Base-by-base conservation (phyloP, 2,329 filamentous ascomycete species). In the Aspergillus sp. region DNA sequence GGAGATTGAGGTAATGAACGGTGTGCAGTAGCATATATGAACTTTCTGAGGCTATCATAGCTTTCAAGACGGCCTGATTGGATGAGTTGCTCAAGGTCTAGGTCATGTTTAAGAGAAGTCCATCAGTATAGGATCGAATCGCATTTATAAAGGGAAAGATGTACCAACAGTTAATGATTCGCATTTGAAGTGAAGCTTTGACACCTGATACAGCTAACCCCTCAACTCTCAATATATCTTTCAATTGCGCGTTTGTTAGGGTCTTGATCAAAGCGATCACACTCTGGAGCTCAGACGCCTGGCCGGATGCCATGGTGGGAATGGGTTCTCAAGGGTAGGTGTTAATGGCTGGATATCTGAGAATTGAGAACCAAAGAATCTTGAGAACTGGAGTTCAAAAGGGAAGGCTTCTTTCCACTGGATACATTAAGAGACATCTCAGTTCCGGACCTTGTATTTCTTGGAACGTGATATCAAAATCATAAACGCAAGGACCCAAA, bases 131-230 rank as follows among this genome's bases (percentile, higher is more conserved):
- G 5, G 18, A 24, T 43, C 24, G 20, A 12, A 15, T 18, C 22
- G 44, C 26, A n/a, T 32, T 18, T 12, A 18, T 48, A 39, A 47
- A 51, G 15, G 32, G 9, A 51, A 45, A 52, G 54, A 59, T 60
- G 55, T 49, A 85, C 90, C 76, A 81, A 98, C 95, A 84, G 58
- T 85, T 80, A 62, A 89, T 85, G 60, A 97, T 89, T 67, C 93
- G 88, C 57, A 79, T 78, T 75, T 96, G 92, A 58, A 98, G 79
- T 42, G 89, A 84, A 34, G 86, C 85, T 80, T 99, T 99, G 68
- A 95, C 88, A 18, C 95, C 95, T 26, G 88, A 90, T 59, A 90
- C 89, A 63, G 85, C 83, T 36, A 96, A 80, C 47, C 86, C 84
- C 76, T 96, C 90, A 59, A 84, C 80, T 62, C 85, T 83, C 69